Percentiles rank a stretch among this genome's conserved stretches.
These are phyloP conservation scores for Endoconidiophora laricicola DNA, from an alignment of 2,329 filamentous ascomycete genomes.

Conservation along the genomic window DNA sequence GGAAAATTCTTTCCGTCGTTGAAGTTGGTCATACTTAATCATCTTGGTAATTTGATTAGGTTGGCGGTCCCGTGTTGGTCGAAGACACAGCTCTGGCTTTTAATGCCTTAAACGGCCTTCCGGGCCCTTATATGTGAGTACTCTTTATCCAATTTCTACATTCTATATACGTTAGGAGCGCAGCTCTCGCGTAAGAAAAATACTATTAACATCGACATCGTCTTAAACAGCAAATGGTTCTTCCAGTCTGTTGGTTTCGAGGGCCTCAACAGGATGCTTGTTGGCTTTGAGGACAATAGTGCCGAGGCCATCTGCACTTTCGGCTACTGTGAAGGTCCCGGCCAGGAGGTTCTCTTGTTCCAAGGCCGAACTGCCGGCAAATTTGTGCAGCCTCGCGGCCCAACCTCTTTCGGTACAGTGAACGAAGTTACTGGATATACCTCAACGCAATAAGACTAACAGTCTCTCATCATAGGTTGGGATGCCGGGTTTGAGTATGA, in stretches of 20 bases:
- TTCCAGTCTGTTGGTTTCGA: constrained; percentile 65
- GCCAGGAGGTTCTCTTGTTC: constrained; percentile 70
- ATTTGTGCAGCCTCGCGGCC: constrained; percentile 72
- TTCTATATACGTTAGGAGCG: too few relatives aligned
- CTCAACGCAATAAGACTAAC: constrained; percentile 1
- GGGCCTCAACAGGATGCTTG: constrained; percentile 78
- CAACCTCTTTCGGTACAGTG: constrained; percentile 60
- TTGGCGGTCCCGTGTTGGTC: constrained; percentile 75
- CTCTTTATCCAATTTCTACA: neutral
- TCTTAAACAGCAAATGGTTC: constrained; percentile 68
- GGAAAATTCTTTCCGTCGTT: too few relatives aligned
- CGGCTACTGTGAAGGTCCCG: constrained; percentile 74
- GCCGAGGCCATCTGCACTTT: constrained; percentile 94
- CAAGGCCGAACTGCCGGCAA: constrained; percentile 75
- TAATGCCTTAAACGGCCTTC: constrained; percentile 74
- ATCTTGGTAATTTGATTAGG: constrained; percentile 27
- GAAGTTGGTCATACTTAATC: neutral
- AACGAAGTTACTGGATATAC: neutral
- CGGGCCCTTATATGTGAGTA: constrained; percentile 84
- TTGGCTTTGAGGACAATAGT: constrained; percentile 76
- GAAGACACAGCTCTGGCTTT: constrained; percentile 96
- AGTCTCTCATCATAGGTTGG: constrained; percentile 49
- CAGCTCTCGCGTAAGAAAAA: neutral
- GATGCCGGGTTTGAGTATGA: constrained; percentile 92
- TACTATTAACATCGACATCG: neutral